These are phyloP conservation scores for Aechmea fasciata DNA, from an alignment of 176 grass and related monocot genomes.

Conservation along the genomic window DNA sequence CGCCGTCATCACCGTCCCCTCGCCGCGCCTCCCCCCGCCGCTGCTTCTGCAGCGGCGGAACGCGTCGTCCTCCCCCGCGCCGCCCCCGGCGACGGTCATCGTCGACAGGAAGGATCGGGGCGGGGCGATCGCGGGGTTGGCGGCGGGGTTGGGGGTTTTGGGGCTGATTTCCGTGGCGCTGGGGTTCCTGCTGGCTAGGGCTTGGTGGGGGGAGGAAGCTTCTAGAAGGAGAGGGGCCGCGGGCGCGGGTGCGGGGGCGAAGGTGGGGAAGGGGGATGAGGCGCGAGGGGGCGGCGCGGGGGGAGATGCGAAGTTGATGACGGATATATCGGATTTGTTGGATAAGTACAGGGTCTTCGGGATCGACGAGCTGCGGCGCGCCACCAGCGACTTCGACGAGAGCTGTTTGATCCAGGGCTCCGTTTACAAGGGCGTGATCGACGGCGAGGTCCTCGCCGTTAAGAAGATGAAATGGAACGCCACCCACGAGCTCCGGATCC, in stretches of 20 bases:
- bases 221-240: not conserved
- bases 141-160: slow-evolving; percentile 42
- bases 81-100: slow-evolving; percentile 6
- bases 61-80: not conserved
- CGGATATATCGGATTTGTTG: slow-evolving; percentile 80
- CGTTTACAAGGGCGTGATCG: slow-evolving; percentile 76
- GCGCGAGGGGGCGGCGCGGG: slow-evolving; percentile 7
- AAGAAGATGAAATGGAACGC: slow-evolving; percentile 99
- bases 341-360: slow-evolving; percentile 93
- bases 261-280: slow-evolving; percentile 19
- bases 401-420: slow-evolving; percentile 56
- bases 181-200: slow-evolving; percentile 39
- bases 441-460: slow-evolving; percentile 68
- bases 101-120: slow-evolving; percentile 23
- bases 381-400: slow-evolving; percentile 52
- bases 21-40: slow-evolving; percentile 44
- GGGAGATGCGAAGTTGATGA: slow-evolving; percentile 10
- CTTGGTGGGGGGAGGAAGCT: slow-evolving; percentile 34
- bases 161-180: slow-evolving; percentile 42
- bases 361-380: slow-evolving; percentile 53
- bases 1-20: slow-evolving; percentile 55
- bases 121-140: slow-evolving; percentile 55
- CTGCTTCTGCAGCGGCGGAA: slow-evolving; percentile 44
- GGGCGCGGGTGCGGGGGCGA: slow-evolving; percentile 3
- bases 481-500: slow-evolving; percentile 91